Conservation (phyloP, 352 stramenopile species). For the Phytophthora pseudosyringae region DNA sequence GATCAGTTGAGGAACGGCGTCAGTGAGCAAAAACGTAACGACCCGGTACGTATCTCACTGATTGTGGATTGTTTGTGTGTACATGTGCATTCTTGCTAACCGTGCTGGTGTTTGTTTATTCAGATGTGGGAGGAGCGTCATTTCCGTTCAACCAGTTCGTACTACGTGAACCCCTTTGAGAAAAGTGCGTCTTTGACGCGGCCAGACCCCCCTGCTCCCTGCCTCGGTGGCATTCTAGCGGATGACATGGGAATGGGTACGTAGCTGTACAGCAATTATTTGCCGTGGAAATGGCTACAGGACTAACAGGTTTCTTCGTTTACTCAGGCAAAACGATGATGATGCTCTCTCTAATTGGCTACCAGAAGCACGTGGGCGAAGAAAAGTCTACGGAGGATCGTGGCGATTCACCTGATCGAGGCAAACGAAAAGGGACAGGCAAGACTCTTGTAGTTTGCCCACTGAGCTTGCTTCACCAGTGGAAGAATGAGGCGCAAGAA, state of each 20-base stretch:
- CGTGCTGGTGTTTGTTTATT: neutral
- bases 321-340: slow-evolving; percentile 81
- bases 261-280: too few species aligned
- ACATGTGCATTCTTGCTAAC: slow-evolving; percentile 3
- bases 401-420: slow-evolving; percentile 3
- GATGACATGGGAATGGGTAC: slow-evolving; percentile 93
- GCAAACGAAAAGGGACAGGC: slow-evolving; percentile 11
- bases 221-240: slow-evolving; percentile 85
- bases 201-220: slow-evolving; percentile 61
- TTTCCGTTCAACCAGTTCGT: slow-evolving; percentile 55
- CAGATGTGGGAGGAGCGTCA: slow-evolving; percentile 78
- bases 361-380: slow-evolving; percentile 58
- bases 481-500: slow-evolving; percentile 84
- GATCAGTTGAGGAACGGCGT: slow-evolving; percentile 36
- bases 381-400: neutral
- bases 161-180: slow-evolving; percentile 87
- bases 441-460: slow-evolving; percentile 89
- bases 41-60: slow-evolving; percentile 46
- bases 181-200: slow-evolving; percentile 71
- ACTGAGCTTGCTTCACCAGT: slow-evolving; percentile 89
- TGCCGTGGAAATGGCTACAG: neutral
- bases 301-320: slow-evolving; percentile 6
- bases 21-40: slow-evolving; percentile 40
- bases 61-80: neutral
- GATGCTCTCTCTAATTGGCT: slow-evolving; percentile 67